Evolutionary conservation across 2,329 filamentous ascomycete genomes (phyloP).

Genomic region (Aspergillus sp.): DNA sequence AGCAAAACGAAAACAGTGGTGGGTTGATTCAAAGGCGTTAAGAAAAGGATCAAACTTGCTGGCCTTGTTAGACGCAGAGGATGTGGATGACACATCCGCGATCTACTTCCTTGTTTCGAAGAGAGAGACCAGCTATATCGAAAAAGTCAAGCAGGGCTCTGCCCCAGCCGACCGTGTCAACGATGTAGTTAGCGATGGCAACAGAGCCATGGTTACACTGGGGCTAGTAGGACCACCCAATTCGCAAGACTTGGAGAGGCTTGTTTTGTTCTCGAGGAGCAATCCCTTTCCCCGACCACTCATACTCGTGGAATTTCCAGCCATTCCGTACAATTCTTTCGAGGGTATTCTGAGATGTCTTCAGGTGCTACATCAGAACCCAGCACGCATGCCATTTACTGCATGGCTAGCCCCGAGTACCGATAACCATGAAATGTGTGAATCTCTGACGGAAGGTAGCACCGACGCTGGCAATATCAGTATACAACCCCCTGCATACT

Average conservation of each 20-base stretch:
- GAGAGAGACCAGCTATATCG: background rate
- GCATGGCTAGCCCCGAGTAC: constrained; percentile 3
- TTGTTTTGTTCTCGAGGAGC: background rate
- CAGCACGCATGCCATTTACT: constrained; percentile 5
- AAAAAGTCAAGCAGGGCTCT: background rate
- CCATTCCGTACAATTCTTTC: constrained; percentile 14
- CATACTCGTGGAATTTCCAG: constrained; percentile 17
- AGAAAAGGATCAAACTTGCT: constrained; percentile 4
- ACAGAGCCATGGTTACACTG: constrained; percentile 8
- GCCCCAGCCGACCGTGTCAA: background rate
- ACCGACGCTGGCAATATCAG: background rate
- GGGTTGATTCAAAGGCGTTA: constrained; percentile 4
- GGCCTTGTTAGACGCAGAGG: constrained; percentile 10
- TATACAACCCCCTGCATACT: background rate
- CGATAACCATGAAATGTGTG: background rate
- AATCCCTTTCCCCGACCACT: background rate
- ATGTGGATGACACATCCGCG: background rate
- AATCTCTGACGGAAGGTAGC: background rate
- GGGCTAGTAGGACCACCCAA: background rate
- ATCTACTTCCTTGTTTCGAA: constrained; percentile 11
- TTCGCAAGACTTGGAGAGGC: background rate
- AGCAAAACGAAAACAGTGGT: constrained; percentile 5
- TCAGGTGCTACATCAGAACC: constrained; percentile 7
- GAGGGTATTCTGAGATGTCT: constrained; percentile 15
- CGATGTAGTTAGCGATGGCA: constrained; percentile 3